Percentiles rank a stretch among this genome's conserved stretches.
phyloP scores from a whole-genome alignment of 257 asterid species.

The Scutellaria barbata region DNA sequence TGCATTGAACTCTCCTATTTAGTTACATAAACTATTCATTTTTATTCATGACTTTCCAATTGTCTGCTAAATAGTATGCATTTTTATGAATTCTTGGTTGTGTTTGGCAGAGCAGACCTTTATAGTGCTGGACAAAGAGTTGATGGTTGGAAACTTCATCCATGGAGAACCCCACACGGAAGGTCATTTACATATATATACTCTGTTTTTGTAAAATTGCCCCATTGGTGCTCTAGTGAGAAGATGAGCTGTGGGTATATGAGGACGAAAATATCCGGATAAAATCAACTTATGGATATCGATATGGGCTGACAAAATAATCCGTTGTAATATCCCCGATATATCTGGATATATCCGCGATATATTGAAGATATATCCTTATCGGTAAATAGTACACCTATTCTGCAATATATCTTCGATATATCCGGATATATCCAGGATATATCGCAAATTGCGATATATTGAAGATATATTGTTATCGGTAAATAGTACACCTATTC shows the following conservation, averaged over 20 bases:
- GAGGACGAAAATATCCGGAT: no score
- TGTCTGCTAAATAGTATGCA: constrained; percentile 10
- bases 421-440: no score
- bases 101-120: constrained; percentile 85
- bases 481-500: no score
- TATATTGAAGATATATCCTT: no score
- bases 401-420: no score
- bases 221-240: constrained; percentile 16
- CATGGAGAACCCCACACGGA: constrained; percentile 78
- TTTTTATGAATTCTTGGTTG: constrained; percentile 20
- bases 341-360: no score
- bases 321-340: no score
- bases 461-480: no score
- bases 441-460: no score
- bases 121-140: constrained; percentile 76
- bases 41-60: not conserved
- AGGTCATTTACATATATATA: constrained; percentile 49
- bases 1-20: constrained; percentile 22
- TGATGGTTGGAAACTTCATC: constrained; percentile 65
- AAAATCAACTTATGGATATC: no score
- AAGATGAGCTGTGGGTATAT: not conserved
- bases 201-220: not conserved
- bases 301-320: no score
- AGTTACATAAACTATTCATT: not conserved
- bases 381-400: no score